Percentiles rank a stretch among this genome's conserved stretches.
Conservation (phyloP, 805 yeast genomes). For the Yueomyces sp. region DNA sequence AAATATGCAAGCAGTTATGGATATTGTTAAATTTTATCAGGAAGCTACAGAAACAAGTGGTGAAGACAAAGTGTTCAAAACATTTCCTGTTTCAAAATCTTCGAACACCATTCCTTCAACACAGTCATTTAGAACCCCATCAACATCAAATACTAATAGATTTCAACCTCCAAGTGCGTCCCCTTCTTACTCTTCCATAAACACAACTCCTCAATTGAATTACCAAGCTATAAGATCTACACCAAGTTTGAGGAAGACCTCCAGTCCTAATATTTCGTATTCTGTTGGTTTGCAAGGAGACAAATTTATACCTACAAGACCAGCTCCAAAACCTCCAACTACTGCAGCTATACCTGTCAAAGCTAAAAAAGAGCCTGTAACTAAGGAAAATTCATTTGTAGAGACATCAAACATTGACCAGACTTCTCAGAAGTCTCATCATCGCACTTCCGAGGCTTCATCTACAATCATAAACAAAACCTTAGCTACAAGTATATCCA, state of each 20-base stretch:
- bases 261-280: slow-evolving; percentile 13
- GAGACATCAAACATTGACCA: not conserved
- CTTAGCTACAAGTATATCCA: slow-evolving; percentile 9
- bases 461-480: slow-evolving; percentile 3
- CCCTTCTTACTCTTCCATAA: slow-evolving; percentile 13
- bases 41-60: slow-evolving; percentile 34
- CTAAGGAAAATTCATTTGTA: not conserved
- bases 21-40: slow-evolving; percentile 76
- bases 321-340: slow-evolving; percentile 48
- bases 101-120: slow-evolving; percentile 4
- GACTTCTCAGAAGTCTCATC: not conserved
- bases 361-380: not conserved
- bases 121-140: slow-evolving; percentile 25
- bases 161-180: not conserved
- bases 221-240: not conserved
- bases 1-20: slow-evolving; percentile 90
- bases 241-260: not conserved
- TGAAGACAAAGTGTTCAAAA: slow-evolving; percentile 29
- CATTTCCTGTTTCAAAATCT: slow-evolving; percentile 17
- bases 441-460: slow-evolving; percentile 3
- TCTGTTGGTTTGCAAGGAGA: slow-evolving; percentile 6
- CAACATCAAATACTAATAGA: slow-evolving; percentile 3
- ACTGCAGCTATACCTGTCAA: not conserved
- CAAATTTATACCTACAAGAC: slow-evolving; percentile 48
- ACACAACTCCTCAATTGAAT: not conserved